Base-by-base conservation (phyloP, 108 stramenopile genomes). In the Pseudonitzschia pungens region DNA sequence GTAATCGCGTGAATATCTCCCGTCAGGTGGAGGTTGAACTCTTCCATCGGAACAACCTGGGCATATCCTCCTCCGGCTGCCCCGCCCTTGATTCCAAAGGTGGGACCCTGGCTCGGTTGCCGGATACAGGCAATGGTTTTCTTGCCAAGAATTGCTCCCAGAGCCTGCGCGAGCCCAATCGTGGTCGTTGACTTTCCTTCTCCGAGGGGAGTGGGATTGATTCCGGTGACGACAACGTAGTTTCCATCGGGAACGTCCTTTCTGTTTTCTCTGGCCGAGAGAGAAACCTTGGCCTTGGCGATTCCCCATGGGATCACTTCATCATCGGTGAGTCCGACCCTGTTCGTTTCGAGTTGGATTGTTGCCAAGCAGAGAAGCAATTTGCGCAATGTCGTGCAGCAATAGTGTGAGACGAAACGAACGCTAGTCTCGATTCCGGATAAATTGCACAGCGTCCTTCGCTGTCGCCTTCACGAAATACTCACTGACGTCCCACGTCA, bases 71-170 rank as follows among this genome's bases (percentile, higher is more conserved):
- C 98, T 9, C 98, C 98, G 9, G 97, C 97, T 52, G 98, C 98
- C 18, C 98, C 98, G 2, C 99, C 99, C 84, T 99, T 99, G 83
- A 99, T 98, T 24, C 99, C 99, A 82, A 99, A 99, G 43, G 99
- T 99, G 31, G 98, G 99, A 22, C 99, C 99, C 76, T 98, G 97
- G 24, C 79, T 81, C 44, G 96, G 92, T 83, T 97, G 84, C 68
- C 99, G 89, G 83, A 96, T 87, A 64, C 94, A 90, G 29, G 92
- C 95, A 64, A 93, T 83, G 58, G 86, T 81, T 32, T 81, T 88
- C 64, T 90, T 90, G 6, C 86, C 89, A 40, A 97, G 78, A 65
- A 92, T 84, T 0, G 98, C 97, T 15, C 96, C 96, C 72, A 99
- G 75, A 4, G 90, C 95, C 74, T 96, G 94, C 11, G 92, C 85